Evolutionary conservation across 495 filamentous ascomycete species (phyloP).

Genomic region (Neurospora sp.): DNA sequence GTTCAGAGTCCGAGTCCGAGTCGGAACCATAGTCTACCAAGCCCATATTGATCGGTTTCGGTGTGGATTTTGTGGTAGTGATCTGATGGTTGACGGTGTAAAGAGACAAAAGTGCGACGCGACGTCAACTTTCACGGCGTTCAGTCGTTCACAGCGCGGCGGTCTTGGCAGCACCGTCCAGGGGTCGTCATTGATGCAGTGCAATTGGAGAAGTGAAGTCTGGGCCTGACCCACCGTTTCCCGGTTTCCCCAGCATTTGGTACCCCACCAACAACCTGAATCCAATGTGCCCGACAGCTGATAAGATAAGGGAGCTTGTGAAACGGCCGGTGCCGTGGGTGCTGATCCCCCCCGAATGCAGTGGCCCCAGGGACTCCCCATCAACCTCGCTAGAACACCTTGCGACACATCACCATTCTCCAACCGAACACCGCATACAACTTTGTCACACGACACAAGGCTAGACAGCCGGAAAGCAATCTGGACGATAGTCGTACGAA

Average conservation of each 20-base stretch:
- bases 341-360: not conserved
- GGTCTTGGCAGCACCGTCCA: not conserved
- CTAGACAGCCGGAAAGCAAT: not conserved
- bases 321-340: not conserved
- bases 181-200: not conserved
- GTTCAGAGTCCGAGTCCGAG: slow-evolving; percentile 65
- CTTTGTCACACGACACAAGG: not conserved
- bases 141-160: not conserved
- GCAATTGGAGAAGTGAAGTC: not conserved
- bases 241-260: not conserved
- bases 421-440: not conserved
- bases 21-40: slow-evolving; percentile 71
- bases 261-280: not conserved
- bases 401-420: not conserved
- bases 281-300: not conserved
- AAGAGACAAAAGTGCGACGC: not conserved
- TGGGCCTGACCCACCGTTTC: not conserved
- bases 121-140: not conserved
- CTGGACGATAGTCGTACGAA: not conserved
- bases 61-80: not conserved
- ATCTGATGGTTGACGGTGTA: not conserved
- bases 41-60: slow-evolving; percentile 41
- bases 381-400: not conserved
- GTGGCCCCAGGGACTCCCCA: not conserved
- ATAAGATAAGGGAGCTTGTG: not conserved